Base-by-base conservation (phyloP, 2,329 filamentous ascomycete genomes). In the Massarina eburnea region DNA sequence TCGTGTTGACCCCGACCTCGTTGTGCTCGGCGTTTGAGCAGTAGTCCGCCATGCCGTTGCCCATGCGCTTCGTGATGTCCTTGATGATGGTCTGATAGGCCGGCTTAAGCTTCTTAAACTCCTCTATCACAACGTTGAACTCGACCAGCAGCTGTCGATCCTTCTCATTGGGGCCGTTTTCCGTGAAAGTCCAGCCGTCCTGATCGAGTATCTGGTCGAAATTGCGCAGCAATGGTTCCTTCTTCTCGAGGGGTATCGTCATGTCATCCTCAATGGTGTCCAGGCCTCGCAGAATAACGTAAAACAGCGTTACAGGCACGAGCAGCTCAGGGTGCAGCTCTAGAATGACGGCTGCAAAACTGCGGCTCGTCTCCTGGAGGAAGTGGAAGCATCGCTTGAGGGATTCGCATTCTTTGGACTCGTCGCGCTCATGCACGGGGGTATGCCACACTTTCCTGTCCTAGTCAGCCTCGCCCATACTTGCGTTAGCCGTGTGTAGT, bases 221-320 rank as follows among this genome's bases (percentile, higher is more conserved):
- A 37, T 86, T 79, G 51, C 92, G 84, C 50, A 99, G 77, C 45
- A 96, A 73, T 2, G 91, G 90, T 65, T 95, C 88, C 76, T 99
- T 99, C 64, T 81, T 85, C 54, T 82, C 80, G 30, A 92, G 75
- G 2, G 86, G 78, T 49, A 99, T 86, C 4, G 91, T 95, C 84
- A 96, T 97, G 72, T 99, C 94, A 77, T 99, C 94, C 74, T 99
- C 94, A 49, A 99, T 89, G n/a, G 94, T 99, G 72, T 99, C 94
- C 40, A 99, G 81, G 37, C 89, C 94, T 50, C 94, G 89, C 43
- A 99, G 80, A 42, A 90, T 82, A 21, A 99, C 82, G 76, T 99
- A 99, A 80, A 99, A 99, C 8, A 97, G 78, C 45, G 86, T 84
- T 36, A 97, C 81, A 19, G 94, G 91, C 32, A 96, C 82, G 27